Evolutionary conservation across 78 protist genomes (phyloP).

Genomic region (Corallochytrium limacisporum): DNA sequence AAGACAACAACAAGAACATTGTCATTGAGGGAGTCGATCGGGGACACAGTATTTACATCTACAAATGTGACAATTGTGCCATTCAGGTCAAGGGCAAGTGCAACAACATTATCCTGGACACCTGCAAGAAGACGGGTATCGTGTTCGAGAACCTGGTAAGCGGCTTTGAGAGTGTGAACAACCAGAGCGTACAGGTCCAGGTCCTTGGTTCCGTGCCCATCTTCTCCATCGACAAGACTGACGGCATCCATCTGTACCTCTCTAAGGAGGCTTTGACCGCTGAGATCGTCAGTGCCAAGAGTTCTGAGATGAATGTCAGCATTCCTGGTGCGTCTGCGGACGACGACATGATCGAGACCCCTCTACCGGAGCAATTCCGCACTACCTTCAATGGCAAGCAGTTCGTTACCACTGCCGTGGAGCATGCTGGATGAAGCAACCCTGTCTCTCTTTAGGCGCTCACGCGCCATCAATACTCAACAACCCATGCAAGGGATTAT

Average conservation of each 20-base stretch:
- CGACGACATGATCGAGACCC: conserved; percentile 43
- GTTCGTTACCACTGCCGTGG: no score
- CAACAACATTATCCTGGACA: conserved; percentile 58
- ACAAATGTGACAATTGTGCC: conserved; percentile 27
- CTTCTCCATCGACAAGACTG: conserved; percentile 64
- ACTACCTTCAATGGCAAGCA: background rate
- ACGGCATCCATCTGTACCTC: conserved; percentile 44
- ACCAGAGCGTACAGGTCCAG: conserved; percentile 56
- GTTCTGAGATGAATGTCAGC: conserved; percentile 68
- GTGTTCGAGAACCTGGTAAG: conserved; percentile 64
- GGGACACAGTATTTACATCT: conserved; percentile 51
- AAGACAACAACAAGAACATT: conserved; percentile 29
- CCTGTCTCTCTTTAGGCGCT: no score
- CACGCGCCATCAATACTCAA: no score
- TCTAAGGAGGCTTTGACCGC: conserved; percentile 26
- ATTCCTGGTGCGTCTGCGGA: conserved; percentile 43
- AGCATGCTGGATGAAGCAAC: no score
- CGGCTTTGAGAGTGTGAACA: conserved; percentile 62
- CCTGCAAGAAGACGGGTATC: conserved; percentile 62
- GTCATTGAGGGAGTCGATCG: conserved; percentile 14
- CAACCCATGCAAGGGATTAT: no score
- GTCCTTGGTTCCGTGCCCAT: conserved; percentile 30
- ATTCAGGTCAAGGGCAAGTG: conserved; percentile 68
- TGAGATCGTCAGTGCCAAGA: conserved; percentile 67
- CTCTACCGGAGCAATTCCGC: conserved; percentile 69